Evolutionary conservation across 768 basidiomycete species (phyloP).

Genomic region (Phylloporus rhodoxanthus): DNA sequence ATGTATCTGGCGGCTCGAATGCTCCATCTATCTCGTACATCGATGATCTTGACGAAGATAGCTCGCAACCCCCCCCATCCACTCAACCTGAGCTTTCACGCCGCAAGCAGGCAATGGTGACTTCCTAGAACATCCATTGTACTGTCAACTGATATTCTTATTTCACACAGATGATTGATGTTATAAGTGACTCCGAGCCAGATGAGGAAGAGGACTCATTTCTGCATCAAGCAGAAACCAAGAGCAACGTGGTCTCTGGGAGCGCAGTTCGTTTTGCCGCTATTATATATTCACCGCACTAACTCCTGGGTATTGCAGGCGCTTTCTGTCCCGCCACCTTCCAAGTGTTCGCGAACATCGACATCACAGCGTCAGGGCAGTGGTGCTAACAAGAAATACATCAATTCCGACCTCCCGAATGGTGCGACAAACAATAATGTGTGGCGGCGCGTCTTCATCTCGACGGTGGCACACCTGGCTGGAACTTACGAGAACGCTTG

Average conservation of each 20-base stretch:
- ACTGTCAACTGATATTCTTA: neutral
- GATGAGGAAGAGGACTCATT: neutral
- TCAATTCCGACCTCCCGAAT: conserved; percentile 5
- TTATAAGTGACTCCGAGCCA: neutral
- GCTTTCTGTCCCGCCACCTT: neutral
- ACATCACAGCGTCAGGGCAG: neutral
- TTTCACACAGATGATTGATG: neutral
- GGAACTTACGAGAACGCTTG: conserved; percentile 5
- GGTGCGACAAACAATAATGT: conserved; percentile 1
- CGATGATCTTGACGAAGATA: no score
- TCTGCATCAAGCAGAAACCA: no score
- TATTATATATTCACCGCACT: no score
- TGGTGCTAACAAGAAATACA: conserved; percentile 4
- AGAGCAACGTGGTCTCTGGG: no score
- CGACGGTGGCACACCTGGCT: conserved; percentile 4
- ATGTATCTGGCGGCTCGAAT: no score
- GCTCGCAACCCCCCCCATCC: no score
- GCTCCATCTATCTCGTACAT: no score
- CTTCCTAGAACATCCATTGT: neutral
- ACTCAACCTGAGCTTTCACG: no score
- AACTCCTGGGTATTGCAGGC: neutral
- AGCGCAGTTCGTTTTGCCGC: no score
- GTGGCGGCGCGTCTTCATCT: conserved; percentile 4
- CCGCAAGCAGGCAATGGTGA: no score
- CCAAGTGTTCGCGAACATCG: neutral